Evolutionary conservation across 129 eudicot genomes (phyloP).

Genomic region (Chrysanthemum seticuspe): DNA sequence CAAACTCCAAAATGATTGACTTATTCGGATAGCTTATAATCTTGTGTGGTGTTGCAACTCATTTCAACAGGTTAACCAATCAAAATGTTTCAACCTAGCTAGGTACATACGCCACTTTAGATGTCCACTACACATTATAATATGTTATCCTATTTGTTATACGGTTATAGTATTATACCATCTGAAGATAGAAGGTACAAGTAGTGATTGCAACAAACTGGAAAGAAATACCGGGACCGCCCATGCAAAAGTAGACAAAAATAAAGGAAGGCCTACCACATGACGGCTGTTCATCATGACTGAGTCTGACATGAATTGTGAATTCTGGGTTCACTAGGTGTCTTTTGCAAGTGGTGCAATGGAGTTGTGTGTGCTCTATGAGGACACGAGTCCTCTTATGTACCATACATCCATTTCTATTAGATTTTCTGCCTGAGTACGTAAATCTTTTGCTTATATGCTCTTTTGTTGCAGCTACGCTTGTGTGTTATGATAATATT

Average conservation of each 20-base stretch:
- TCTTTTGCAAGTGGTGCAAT: constrained; percentile 22
- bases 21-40: too few relatives aligned
- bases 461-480: too few relatives aligned
- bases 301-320: constrained; percentile 18
- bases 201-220: constrained; percentile 1
- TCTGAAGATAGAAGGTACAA: too few relatives aligned
- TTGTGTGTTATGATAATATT: too few relatives aligned
- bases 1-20: not conserved
- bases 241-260: constrained; percentile 5
- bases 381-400: constrained; percentile 27
- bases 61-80: too few relatives aligned
- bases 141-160: not conserved
- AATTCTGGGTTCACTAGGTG: constrained; percentile 17
- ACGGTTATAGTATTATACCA: too few relatives aligned
- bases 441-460: not conserved
- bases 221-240: constrained; percentile 14
- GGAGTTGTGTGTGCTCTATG: constrained; percentile 21
- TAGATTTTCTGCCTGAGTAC: not conserved
- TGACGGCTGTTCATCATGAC: constrained; percentile 22
- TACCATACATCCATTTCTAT: constrained; percentile 14
- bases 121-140: too few relatives aligned
- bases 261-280: constrained; percentile 9
- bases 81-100: too few relatives aligned
- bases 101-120: too few relatives aligned
- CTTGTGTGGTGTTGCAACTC: too few relatives aligned